Base-by-base conservation (phyloP, 371 early-diverging fungal genomes). In the Hamiltosporidium tvaerminnensis region DNA sequence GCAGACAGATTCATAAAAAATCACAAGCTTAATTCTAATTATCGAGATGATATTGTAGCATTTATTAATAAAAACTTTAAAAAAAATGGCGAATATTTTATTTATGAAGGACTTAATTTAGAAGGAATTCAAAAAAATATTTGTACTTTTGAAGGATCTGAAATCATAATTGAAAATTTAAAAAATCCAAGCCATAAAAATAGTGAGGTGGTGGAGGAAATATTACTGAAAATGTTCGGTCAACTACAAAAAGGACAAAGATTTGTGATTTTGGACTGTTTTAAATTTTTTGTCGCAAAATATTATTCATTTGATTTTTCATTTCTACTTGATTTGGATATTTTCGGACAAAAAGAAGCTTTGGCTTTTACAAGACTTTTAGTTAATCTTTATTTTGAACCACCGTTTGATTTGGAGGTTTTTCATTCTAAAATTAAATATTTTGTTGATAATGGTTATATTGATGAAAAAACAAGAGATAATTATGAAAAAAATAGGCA, bases 1-100 rank as follows among this genome's bases (percentile, higher is more conserved):
- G 75, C 75, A 31, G 41, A 59, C 0, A 37, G 56, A 7, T 77
- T 77, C 41, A 47, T 73, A 12, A 59, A 55, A 32, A 47, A 65
- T 23, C 53, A 77, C 50, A 65, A 65, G 2, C 53, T 77, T 16
- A 39, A 66, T 16, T 31, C 23, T 14, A 64, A 67, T 39, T 68
- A 65, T 53, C 31, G 55, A 30, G 59, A 71, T 47, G 75, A 77
- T 31, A 75, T 77, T 41, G 70, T 75, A 4, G 70, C 70, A 12
- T 75, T 69, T 61, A 70, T 77, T 23, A 67, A 68, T 2, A 71
- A 61, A 34, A 77, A 77, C 61, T 70, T 75, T 38, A 52, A 34
- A 36, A 53, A 60, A 30, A n/a, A 54, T 41, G 56, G 57, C 0
- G 38, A 65, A 10, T 75, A 63, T 52, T 55, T 57, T 33, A 48